phyloP scores from a whole-genome alignment of 2,329 filamentous ascomycete species.

The Thelonectria discophora region DNA sequence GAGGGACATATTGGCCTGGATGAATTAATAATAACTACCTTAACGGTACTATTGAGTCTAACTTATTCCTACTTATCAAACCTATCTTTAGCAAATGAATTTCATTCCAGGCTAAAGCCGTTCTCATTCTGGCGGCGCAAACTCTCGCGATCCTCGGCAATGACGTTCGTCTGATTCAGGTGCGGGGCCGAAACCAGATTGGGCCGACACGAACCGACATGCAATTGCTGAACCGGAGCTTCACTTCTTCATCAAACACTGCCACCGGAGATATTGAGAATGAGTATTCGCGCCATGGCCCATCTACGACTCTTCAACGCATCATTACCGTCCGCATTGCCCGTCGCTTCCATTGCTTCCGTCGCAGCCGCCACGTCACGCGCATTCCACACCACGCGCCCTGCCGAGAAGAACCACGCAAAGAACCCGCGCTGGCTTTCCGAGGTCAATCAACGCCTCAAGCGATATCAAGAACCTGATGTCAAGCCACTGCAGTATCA shows the following conservation, averaged over 20 bases:
- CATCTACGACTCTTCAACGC: background rate
- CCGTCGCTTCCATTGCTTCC: background rate
- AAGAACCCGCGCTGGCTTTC: slow-evolving; percentile 24
- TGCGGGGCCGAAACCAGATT: slow-evolving; percentile 8
- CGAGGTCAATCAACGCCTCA: slow-evolving; percentile 19
- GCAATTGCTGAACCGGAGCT: background rate
- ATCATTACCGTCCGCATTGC: background rate
- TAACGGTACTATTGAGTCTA: too few species aligned
- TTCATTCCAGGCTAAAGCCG: background rate
- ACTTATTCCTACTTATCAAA: too few species aligned
- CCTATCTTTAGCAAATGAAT: too few species aligned
- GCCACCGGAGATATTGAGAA: background rate
- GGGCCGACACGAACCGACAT: slow-evolving; percentile 22
- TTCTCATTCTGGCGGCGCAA: background rate
- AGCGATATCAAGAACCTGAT: slow-evolving; percentile 3
- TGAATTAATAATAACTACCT: too few species aligned
- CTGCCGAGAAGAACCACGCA: slow-evolving; percentile 17
- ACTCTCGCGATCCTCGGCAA: slow-evolving; percentile 24
- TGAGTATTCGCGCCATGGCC: slow-evolving; percentile 2
- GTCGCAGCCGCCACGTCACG: background rate
- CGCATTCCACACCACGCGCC: slow-evolving; percentile 15
- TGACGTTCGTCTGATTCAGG: slow-evolving; percentile 2
- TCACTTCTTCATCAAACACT: slow-evolving; percentile 5
- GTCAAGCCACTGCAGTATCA: slow-evolving; percentile 5
- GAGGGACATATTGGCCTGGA: too few species aligned